Conservation (phyloP, 2,329 filamentous ascomycete genomes). For the Aureobasidium sp. region DNA sequence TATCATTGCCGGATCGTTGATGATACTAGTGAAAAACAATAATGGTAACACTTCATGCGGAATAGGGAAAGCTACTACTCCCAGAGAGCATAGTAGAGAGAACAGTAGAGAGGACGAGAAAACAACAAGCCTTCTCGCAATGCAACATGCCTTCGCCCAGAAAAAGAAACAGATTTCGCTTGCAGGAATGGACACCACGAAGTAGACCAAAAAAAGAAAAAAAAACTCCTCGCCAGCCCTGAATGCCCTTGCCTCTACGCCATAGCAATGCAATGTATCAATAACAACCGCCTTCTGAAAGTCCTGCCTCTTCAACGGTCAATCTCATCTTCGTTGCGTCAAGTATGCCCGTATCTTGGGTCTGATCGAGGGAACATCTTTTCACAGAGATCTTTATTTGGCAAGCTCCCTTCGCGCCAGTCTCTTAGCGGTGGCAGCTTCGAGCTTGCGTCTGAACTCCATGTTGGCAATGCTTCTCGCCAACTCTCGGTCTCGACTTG, state of each 20-base stretch:
- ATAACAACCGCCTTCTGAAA: background rate
- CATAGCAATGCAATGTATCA: slow-evolving; percentile 3
- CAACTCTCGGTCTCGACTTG: background rate
- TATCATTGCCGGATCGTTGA: background rate
- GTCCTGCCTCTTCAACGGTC: background rate
- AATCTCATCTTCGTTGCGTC: background rate
- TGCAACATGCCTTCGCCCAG: background rate
- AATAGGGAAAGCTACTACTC: background rate
- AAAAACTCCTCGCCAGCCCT: background rate
- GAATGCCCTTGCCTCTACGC: background rate
- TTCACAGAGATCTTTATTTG: background rate
- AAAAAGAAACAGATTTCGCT: background rate
- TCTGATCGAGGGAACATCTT: too few relatives aligned
- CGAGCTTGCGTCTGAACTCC: slow-evolving; percentile 13
- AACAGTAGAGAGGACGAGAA: background rate
- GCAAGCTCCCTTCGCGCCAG: background rate
- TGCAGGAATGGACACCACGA: background rate
- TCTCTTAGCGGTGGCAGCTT: slow-evolving; percentile 11
- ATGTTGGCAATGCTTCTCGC: slow-evolving; percentile 3
- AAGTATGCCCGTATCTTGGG: too few relatives aligned
- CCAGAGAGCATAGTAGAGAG: too few relatives aligned
- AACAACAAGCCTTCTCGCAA: background rate
- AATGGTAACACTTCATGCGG: background rate
- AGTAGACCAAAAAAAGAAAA: background rate
- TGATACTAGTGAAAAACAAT: background rate